Evolutionary conservation across 148 eudicot genomes (phyloP), one percentile per base, ranked within the genome.

Genomic region (Rhododendron vialii): DNA sequence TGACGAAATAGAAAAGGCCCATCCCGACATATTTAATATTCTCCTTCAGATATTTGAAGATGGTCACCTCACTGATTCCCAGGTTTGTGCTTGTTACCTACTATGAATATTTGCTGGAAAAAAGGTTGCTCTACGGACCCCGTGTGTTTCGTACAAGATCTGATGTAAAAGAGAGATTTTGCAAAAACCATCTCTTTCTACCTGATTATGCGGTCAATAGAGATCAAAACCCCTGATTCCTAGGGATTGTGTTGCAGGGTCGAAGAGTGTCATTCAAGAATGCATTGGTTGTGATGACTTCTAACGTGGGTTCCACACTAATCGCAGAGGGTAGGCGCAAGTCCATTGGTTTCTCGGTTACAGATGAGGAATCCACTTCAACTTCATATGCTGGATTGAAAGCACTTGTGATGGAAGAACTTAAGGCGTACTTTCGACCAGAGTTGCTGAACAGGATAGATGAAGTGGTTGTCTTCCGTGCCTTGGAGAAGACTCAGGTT

Each of bases 21-120:
- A 92, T 88, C 93, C 89, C 3, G 93, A 91, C 84, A 90, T 92
- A 83, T 92, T 92, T 85, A 92, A 92, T 65, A 92, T 92, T 85
- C 92, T 92, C 77, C 93, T 92, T 33, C 94, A 91, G 86, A 81
- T 92, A 78, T 90, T 92, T 87, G 94, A 92, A 78, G 94, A 92
- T 88, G 94, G 94, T 84, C 94, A 91, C 86, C 90, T 92, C 65
- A 91, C 94, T 38, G 94, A 92, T 88, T 92, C 94, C 88, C 93
- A 91, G 94, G 94, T 92, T 87, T 87, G 86, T 81, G 50, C 53
- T 57, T 63, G 84, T 86, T 33, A 26, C 43, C 7, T 41, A 11
- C 0, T 43, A 5, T 80, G 11, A 28, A 9, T 35, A 73, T 45
- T 48, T 51, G 0, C 24, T 80, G 59, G 45, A 77, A 43, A 9